These are phyloP conservation scores for Calonectria fujianensis DNA, from an alignment of 2,329 filamentous ascomycete genomes.

Conservation along the genomic window DNA sequence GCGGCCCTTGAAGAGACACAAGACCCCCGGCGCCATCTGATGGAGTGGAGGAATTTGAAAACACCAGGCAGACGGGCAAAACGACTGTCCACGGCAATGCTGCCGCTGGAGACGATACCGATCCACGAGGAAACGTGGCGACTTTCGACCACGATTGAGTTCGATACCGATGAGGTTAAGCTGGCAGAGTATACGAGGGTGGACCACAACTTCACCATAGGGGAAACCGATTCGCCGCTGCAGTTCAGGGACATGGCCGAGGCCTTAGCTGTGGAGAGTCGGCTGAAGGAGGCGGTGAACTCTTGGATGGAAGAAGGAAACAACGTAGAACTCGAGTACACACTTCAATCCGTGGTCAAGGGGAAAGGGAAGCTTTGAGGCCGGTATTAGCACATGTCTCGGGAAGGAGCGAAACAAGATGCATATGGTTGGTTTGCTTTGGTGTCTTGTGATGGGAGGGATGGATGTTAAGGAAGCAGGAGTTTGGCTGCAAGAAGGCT, in stretches of 20 bases:
- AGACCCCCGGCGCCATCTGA: constrained; percentile 49
- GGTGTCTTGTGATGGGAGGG: constrained; percentile 14
- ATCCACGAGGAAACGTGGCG: constrained; percentile 42
- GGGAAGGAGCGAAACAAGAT: constrained; percentile 31
- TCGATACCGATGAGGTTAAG: neutral
- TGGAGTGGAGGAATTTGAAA: constrained; percentile 46
- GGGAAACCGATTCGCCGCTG: constrained; percentile 39
- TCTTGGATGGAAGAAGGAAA: constrained; percentile 48
- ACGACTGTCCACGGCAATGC: constrained; percentile 47
- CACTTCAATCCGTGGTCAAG: constrained; percentile 51
- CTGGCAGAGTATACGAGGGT: constrained; percentile 18
- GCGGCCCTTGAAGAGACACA: constrained; percentile 26
- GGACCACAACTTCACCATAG: constrained; percentile 30
- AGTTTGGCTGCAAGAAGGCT: constrained; percentile 45
- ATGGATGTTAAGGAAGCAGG: constrained; percentile 5
- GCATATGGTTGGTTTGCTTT: constrained; percentile 22
- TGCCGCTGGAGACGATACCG: constrained; percentile 55
- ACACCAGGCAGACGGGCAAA: constrained; percentile 45
- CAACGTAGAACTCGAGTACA: constrained; percentile 52
- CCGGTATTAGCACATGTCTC: constrained; percentile 34
- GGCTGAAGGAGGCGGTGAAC: constrained; percentile 47
- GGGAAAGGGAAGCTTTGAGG: constrained; percentile 51
- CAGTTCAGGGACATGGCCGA: constrained; percentile 52
- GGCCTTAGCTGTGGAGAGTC: constrained; percentile 47
- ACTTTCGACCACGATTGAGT: constrained; percentile 33